Evolutionary conservation across 352 stramenopile genomes (phyloP).

Genomic region (Phytopythium vexans): DNA sequence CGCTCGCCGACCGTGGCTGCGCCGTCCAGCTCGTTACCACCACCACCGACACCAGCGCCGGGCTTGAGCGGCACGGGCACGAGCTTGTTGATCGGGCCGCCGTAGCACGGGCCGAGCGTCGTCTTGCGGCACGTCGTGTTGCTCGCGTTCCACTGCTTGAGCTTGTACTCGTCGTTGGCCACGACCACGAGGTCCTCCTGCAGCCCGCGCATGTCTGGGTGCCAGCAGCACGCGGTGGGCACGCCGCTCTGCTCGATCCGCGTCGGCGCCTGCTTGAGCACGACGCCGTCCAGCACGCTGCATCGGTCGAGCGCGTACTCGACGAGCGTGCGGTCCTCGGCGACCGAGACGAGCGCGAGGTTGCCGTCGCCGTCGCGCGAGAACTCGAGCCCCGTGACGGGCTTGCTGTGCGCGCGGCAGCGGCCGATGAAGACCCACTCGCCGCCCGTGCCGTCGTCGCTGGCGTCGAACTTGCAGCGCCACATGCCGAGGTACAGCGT

Average conservation of each 20-base stretch:
- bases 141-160: constrained; percentile 91
- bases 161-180: constrained; percentile 92
- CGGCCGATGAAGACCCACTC: constrained; percentile 87
- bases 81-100: constrained; percentile 83
- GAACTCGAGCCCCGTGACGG: constrained; percentile 90
- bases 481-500: constrained; percentile 78
- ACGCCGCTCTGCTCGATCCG: constrained; percentile 82
- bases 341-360: constrained; percentile 82
- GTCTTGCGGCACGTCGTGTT: constrained; percentile 91
- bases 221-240: constrained; percentile 89
- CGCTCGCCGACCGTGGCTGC: constrained; percentile 31
- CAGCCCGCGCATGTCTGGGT: constrained; percentile 69
- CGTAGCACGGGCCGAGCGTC: constrained; percentile 87
- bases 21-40: constrained; percentile 1
- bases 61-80: constrained; percentile 50
- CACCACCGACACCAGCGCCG: not conserved
- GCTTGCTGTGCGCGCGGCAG: constrained; percentile 66
- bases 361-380: constrained; percentile 61
- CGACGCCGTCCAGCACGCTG: constrained; percentile 84
- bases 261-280: constrained; percentile 64
- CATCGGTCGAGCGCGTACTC: constrained; percentile 88
- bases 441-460: constrained; percentile 7
- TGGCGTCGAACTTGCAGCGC: constrained; percentile 39
- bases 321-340: constrained; percentile 82
- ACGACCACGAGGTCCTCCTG: constrained; percentile 90